Conservation (phyloP, 306 rosid genomes). For the Urtica urens region DNA sequence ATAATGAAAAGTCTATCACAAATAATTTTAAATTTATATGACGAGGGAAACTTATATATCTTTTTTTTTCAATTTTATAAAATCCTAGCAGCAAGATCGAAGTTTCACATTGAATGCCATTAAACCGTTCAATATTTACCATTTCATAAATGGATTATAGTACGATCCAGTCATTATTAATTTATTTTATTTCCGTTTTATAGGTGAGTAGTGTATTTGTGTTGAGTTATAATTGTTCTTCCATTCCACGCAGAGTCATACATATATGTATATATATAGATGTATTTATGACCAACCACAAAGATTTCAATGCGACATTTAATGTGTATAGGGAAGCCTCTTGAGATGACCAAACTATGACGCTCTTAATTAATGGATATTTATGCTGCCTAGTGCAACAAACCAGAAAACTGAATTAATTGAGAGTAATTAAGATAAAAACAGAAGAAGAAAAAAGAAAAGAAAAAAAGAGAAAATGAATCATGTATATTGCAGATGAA, state of each 20-base stretch:
- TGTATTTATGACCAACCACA: slow-evolving; percentile 16
- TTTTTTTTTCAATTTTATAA: no score
- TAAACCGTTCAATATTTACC: not conserved
- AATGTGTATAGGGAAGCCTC: slow-evolving; percentile 12
- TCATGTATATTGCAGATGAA: not conserved
- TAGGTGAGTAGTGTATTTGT: not conserved
- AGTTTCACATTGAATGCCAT: slow-evolving; percentile 3
- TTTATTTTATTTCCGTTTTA: not conserved
- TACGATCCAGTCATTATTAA: not conserved
- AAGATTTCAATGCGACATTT: slow-evolving; percentile 21
- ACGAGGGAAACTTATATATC: no score
- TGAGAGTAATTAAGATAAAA: not conserved
- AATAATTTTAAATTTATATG: no score
- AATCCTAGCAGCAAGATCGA: not conserved
- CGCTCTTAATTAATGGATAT: not conserved
- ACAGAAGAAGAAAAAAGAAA: not conserved
- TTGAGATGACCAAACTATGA: slow-evolving; percentile 16
- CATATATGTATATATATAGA: no score
- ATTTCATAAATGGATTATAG: not conserved
- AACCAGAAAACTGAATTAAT: not conserved
- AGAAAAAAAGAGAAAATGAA: no score
- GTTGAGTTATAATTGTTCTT: not conserved
- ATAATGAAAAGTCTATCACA: no score
- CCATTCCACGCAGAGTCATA: slow-evolving; percentile 12
- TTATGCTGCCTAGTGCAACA: slow-evolving; percentile 2